Base-by-base conservation (phyloP, 129 eudicot species). In the Pittosporum tobira region DNA sequence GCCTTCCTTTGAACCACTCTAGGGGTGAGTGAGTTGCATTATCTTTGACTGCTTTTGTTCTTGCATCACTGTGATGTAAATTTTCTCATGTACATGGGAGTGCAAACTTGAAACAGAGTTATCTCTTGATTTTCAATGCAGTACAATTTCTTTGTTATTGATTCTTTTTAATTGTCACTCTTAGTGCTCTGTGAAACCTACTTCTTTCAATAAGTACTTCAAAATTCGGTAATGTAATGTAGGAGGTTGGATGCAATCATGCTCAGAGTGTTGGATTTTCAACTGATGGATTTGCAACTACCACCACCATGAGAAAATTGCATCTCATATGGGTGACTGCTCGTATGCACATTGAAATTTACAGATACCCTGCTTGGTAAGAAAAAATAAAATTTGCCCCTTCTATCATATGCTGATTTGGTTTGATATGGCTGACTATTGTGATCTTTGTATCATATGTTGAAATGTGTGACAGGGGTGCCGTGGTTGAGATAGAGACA, bases 241-340 rank as follows among this genome's bases (percentile, higher is more conserved):
- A 90, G 97, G 97, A 90, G 71, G 97, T 90, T 50, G 97, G 95
- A 19, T 75, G 97, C 65, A 90, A 90, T 71, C 97, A 90, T 74
- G 97, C 97, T 51, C 95, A 90, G 57, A 78, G 94, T 64, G 95
- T 90, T 43, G 97, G 97, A 48, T 90, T 80, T 76, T 85, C 97
- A 28, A 90, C 94, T 0, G 97, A 90, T 83, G 97, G 97, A 65
- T 90, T 90, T 52, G 94, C 97, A 15, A 90, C 97, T 2, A 90
- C 97, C 10, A 86, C 67, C 46, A 85, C 84, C 67, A 90, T 90
- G 97, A 69, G 97, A 67, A 78, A 85, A 36, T 56, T 85, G 75
- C 81, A 90, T 70, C 94, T 90, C 27, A 90, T 90, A 57, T 90
- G 95, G 97, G 97, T 90, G 68, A 90, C 97, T 70, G 86, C 97